phyloP scores from a whole-genome alignment of 2,329 filamentous ascomycete genomes.

The Pseudofabraea citricarpa region DNA sequence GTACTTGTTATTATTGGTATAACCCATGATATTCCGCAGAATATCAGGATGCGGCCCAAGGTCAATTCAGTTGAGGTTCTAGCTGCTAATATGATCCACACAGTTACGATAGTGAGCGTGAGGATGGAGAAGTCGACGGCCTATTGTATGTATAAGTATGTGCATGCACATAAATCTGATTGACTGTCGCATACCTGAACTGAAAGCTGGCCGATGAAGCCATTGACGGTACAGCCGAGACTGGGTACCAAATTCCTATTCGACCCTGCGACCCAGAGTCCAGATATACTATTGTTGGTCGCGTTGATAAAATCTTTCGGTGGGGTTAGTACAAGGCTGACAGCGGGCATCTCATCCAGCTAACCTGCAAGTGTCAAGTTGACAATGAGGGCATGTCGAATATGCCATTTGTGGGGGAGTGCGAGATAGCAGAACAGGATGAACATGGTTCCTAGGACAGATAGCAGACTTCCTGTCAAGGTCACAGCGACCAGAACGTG shows the following conservation, averaged over 20 bases:
- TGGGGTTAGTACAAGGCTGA: no score
- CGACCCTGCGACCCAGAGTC: neutral
- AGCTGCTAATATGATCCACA: neutral
- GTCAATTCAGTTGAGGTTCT: neutral
- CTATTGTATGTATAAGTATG: no score
- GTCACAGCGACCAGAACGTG: neutral
- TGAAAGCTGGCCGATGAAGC: conserved; percentile 1
- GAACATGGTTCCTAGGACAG: neutral
- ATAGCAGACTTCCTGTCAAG: neutral
- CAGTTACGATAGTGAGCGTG: neutral
- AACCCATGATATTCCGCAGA: neutral
- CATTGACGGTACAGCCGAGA: neutral
- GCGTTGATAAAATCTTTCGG: conserved; percentile 1
- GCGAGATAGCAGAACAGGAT: conserved; percentile 1
- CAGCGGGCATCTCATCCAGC: no score
- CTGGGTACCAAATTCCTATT: neutral
- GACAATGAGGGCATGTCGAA: neutral
- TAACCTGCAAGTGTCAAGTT: neutral
- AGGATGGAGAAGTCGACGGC: conserved; percentile 1
- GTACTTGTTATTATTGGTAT: conserved; percentile 1
- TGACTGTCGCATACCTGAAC: neutral
- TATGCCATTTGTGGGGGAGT: neutral
- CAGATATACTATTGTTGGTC: neutral
- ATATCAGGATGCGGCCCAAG: neutral
- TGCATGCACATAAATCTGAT: no score